Evolutionary conservation across 768 basidiomycete species (phyloP).

Genomic region (Mycena filopes): DNA sequence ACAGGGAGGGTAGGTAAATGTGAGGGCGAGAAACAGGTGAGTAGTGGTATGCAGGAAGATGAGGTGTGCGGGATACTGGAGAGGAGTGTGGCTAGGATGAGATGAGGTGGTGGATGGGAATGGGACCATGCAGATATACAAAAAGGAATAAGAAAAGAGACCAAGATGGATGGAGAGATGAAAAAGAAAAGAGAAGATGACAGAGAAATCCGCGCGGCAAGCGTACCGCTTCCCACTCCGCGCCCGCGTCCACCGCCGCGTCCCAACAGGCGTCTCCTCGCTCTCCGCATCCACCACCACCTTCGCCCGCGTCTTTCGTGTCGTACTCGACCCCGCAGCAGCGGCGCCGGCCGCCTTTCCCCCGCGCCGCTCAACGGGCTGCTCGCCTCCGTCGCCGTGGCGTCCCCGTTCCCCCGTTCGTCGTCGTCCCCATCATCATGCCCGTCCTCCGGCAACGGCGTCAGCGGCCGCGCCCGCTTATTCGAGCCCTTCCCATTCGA

Average conservation of each 20-base stretch:
- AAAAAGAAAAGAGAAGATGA: no score
- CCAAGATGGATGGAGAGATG: no score
- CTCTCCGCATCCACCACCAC: no score
- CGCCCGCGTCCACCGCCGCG: constrained; percentile 28
- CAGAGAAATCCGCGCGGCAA: background rate
- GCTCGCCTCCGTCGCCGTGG: constrained; percentile 10
- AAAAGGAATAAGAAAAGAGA: constrained; percentile 2
- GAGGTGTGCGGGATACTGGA: background rate
- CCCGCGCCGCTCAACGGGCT: constrained; percentile 26
- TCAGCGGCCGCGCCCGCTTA: constrained; percentile 56
- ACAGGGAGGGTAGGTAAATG: no score
- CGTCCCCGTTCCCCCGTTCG: background rate
- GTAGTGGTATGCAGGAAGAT: no score
- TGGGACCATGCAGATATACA: constrained; percentile 10
- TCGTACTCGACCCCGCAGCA: constrained; percentile 16
- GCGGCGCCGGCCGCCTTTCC: constrained; percentile 20
- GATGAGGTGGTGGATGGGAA: no score
- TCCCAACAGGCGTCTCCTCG: background rate
- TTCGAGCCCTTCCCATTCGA: constrained; percentile 40
- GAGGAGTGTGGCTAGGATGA: constrained; percentile 4
- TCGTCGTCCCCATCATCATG: constrained; percentile 16
- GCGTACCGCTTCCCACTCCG: constrained; percentile 19
- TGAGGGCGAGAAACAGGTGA: no score
- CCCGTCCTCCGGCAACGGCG: constrained; percentile 55
- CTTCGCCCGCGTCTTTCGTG: constrained; percentile 15